Evolutionary conservation across 805 yeast genomes (phyloP).

Genomic region (Debaryomyces maramus): DNA sequence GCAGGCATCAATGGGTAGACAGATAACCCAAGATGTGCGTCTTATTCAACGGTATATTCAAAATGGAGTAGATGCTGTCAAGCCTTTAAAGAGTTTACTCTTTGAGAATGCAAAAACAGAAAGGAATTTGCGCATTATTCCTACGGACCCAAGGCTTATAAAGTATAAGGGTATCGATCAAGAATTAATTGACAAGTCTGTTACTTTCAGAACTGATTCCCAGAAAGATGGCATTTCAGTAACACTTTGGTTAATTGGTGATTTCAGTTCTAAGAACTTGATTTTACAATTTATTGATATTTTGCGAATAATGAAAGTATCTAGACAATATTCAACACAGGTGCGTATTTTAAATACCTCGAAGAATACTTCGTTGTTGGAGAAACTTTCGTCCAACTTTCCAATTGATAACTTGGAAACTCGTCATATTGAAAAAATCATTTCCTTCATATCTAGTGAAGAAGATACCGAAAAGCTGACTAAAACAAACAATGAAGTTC

Average conservation of each 20-base stretch:
- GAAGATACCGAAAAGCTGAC: neutral
- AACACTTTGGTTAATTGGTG: conserved; percentile 59
- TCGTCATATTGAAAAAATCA: neutral
- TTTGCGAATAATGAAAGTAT: conserved; percentile 22
- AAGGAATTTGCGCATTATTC: conserved; percentile 47
- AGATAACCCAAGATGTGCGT: conserved; percentile 53
- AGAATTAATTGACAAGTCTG: conserved; percentile 26
- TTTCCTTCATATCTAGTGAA: neutral
- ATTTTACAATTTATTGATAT: conserved; percentile 46
- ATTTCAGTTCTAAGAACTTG: conserved; percentile 41
- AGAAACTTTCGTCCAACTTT: neutral
- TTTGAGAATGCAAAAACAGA: conserved; percentile 39
- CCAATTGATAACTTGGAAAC: neutral
- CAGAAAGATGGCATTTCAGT: conserved; percentile 7
- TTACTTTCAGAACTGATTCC: conserved; percentile 17
- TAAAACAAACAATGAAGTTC: neutral
- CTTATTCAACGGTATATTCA: conserved; percentile 27
- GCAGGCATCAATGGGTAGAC: conserved; percentile 54
- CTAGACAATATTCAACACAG: conserved; percentile 31
- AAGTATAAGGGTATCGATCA: conserved; percentile 30
- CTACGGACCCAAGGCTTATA: conserved; percentile 32
- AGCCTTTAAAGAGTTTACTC: conserved; percentile 39
- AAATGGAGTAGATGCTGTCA: conserved; percentile 22
- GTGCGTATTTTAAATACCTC: conserved; percentile 33
- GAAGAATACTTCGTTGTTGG: neutral